Percentiles rank a stretch among this genome's conserved stretches.
Evolutionary conservation across 2,329 filamentous ascomycete species (phyloP).

Genomic region (Tolypocladium guangdongense): DNA sequence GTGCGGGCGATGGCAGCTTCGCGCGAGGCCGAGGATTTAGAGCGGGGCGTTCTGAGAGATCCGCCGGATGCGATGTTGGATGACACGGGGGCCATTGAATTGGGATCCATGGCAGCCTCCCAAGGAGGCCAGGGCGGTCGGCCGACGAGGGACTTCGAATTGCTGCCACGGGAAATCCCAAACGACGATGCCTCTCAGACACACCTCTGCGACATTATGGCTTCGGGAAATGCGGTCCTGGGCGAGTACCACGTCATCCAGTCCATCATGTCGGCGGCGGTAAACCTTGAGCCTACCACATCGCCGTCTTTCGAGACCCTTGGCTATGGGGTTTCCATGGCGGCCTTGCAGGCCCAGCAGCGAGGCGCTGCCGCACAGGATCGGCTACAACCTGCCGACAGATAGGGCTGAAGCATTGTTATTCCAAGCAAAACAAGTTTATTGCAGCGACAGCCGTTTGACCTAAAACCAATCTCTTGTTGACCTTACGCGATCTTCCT

Average conservation of each 20-base stretch:
- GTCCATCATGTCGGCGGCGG: slow-evolving; percentile 35
- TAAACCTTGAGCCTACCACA: slow-evolving; percentile 34
- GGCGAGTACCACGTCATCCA: slow-evolving; percentile 42
- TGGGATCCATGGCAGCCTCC: slow-evolving; percentile 22
- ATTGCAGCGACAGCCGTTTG: not conserved
- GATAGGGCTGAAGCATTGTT: slow-evolving; percentile 5
- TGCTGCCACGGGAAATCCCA: slow-evolving; percentile 13
- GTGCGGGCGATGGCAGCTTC: slow-evolving; percentile 13
- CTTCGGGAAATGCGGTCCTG: slow-evolving; percentile 43
- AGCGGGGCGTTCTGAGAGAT: slow-evolving; percentile 37
- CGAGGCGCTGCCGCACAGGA: slow-evolving; percentile 21
- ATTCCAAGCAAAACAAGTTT: too few relatives aligned
- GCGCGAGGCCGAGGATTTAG: slow-evolving; percentile 36
- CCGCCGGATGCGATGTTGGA: slow-evolving; percentile 22
- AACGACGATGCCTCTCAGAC: slow-evolving; percentile 21
- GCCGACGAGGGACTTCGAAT: slow-evolving; percentile 16
- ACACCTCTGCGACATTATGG: slow-evolving; percentile 35
- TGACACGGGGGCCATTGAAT: slow-evolving; percentile 33
- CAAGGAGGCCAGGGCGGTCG: slow-evolving; percentile 13
- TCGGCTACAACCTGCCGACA: slow-evolving; percentile 6
- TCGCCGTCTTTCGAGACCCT: slow-evolving; percentile 43
- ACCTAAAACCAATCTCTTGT: not conserved
- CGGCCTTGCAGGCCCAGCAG: slow-evolving; percentile 36
- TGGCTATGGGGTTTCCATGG: slow-evolving; percentile 41
- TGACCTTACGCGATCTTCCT: slow-evolving; percentile 60